phyloP scores from a whole-genome alignment of 2,329 filamentous ascomycete species.

The Ramularia endophylla region DNA sequence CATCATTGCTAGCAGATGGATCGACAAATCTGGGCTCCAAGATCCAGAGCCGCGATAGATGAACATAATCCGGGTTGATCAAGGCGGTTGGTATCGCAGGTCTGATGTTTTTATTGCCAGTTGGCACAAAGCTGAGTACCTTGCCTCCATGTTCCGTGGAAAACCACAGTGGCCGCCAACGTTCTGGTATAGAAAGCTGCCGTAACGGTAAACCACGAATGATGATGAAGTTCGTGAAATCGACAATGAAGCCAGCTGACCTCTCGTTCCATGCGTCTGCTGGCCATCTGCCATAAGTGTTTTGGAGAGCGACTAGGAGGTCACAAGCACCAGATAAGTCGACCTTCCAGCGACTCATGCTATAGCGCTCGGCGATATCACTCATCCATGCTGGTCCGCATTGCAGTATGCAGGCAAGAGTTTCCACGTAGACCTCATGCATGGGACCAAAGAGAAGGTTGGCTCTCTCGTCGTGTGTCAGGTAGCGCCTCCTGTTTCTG shows the following conservation, averaged over 20 bases:
- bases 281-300: constrained; percentile 29
- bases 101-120: constrained; percentile 16
- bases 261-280: constrained; percentile 23
- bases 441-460: constrained; percentile 34
- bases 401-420: constrained; percentile 36
- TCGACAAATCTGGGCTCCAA: constrained; percentile 27
- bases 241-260: constrained; percentile 29
- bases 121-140: constrained; percentile 28
- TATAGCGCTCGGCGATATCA: constrained; percentile 30
- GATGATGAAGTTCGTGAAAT: constrained; percentile 31
- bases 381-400: constrained; percentile 37
- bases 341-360: constrained; percentile 28
- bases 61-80: constrained; percentile 27
- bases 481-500: constrained; percentile 29
- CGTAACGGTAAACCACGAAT: constrained; percentile 29
- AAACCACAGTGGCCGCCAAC: constrained; percentile 27
- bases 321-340: constrained; percentile 25
- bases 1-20: constrained; percentile 9
- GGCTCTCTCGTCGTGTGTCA: constrained; percentile 22
- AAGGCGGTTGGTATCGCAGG: constrained; percentile 26
- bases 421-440: constrained; percentile 38
- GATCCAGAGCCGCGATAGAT: constrained; percentile 34
- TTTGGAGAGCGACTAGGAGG: constrained; percentile 34
- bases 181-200: constrained; percentile 23
- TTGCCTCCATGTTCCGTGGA: constrained; percentile 19